Conservation (phyloP, 192 early-diverging fungal genomes). For the Entophlyctis luteolus region DNA sequence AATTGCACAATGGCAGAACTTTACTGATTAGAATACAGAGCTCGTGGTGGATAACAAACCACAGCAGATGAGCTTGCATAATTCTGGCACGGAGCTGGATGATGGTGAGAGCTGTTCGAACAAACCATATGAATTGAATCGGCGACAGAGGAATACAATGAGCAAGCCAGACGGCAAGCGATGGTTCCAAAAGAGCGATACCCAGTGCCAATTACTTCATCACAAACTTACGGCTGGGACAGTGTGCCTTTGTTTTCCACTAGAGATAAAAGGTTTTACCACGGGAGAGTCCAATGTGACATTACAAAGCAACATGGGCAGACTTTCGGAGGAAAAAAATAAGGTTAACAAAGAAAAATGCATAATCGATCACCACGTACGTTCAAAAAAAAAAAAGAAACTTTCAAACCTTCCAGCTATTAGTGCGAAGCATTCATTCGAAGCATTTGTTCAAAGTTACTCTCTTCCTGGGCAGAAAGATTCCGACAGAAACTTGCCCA, state of each 20-base stretch:
- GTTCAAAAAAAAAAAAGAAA: background rate
- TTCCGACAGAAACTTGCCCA: no score
- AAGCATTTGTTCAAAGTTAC: no score
- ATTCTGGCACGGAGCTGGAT: constrained; percentile 11
- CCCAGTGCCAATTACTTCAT: constrained; percentile 28
- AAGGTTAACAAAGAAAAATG: no score
- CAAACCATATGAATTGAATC: background rate
- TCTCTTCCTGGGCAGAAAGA: no score
- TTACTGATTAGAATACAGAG: constrained; percentile 15
- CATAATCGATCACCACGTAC: no score
- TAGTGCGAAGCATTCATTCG: no score
- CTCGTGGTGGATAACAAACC: constrained; percentile 33
- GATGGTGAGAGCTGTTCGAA: constrained; percentile 13
- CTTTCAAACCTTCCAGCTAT: background rate
- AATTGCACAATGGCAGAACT: background rate
- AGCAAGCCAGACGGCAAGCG: background rate
- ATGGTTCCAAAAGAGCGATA: constrained; percentile 18
- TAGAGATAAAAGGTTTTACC: constrained; percentile 17
- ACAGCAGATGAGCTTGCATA: constrained; percentile 5
- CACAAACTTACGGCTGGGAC: constrained; percentile 38
- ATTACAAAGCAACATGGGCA: constrained; percentile 23
- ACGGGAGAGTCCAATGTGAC: constrained; percentile 22
- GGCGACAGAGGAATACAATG: constrained; percentile 20
- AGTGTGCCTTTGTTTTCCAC: constrained; percentile 20
- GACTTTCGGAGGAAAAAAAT: constrained; percentile 15